A percentile compares a stretch with the other conserved stretches of the same genome.
phyloP scores from a whole-genome alignment of 2,329 filamentous ascomycete genomes.

The Xylaria hypoxylon region DNA sequence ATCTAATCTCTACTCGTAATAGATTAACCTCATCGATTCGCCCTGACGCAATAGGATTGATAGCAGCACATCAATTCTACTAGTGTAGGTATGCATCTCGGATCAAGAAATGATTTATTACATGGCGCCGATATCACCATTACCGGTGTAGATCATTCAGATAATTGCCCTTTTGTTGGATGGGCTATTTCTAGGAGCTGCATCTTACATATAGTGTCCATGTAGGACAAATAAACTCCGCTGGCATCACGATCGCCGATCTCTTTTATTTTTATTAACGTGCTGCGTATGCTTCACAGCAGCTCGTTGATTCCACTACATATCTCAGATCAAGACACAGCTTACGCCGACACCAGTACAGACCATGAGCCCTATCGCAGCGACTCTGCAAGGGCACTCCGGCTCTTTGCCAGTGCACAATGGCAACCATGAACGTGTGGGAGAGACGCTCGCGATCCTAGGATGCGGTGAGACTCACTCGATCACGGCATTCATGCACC shows the following conservation, averaged over 20 bases:
- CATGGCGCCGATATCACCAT: too few relatives aligned
- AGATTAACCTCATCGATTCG: too few relatives aligned
- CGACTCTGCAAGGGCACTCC: neutral
- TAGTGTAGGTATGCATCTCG: neutral
- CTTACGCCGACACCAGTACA: neutral
- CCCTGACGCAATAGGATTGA: too few relatives aligned
- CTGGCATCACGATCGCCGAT: neutral
- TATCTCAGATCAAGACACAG: neutral
- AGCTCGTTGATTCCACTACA: neutral
- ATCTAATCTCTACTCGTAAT: too few relatives aligned
- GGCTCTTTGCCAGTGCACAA: neutral
- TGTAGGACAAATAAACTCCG: too few relatives aligned
- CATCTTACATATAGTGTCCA: conserved; percentile 4
- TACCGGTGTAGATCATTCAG: neutral
- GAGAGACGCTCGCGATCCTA: conserved; percentile 22
- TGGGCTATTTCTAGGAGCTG: too few relatives aligned
- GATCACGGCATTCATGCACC: neutral
- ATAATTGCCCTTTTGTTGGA: neutral
- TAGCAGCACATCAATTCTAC: neutral
- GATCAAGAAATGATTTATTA: neutral
- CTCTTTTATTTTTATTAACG: neutral
- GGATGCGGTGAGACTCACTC: conserved; percentile 18
- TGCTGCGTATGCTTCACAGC: neutral
- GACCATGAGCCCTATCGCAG: neutral
- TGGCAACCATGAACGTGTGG: conserved; percentile 6